Conservation (phyloP, 768 basidiomycete genomes). For the Suillus spraguei region DNA sequence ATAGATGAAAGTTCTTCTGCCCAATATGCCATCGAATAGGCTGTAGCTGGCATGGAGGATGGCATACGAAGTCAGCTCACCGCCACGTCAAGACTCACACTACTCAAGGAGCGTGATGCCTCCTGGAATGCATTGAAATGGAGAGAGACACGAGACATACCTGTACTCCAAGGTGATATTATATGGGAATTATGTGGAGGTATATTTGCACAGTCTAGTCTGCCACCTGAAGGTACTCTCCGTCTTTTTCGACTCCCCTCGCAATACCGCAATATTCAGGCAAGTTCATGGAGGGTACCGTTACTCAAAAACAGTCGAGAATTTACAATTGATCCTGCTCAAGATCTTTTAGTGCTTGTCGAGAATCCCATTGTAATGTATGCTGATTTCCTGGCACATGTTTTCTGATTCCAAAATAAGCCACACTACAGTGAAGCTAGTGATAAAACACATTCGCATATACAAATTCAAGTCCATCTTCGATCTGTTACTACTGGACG, state of each 20-base stretch:
- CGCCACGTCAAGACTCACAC: neutral
- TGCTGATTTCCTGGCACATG: neutral
- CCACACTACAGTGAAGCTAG: neutral
- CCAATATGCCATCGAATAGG: constrained; percentile 9
- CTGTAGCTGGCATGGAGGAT: neutral
- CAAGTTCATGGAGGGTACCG: neutral
- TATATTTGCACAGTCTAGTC: neutral
- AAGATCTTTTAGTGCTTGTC: neutral
- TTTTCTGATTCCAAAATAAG: neutral
- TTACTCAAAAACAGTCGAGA: neutral
- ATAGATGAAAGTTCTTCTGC: constrained; percentile 29
- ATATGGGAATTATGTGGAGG: neutral
- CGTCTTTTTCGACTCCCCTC: neutral
- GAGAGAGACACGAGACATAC: neutral
- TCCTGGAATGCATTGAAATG: neutral
- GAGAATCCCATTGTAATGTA: neutral
- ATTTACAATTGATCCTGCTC: neutral
- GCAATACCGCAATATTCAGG: neutral
- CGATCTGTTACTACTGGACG: neutral
- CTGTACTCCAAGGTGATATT: neutral
- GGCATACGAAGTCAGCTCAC: neutral
- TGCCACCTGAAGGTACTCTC: neutral
- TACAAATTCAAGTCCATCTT: neutral
- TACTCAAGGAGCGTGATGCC: neutral
- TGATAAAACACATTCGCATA: neutral